Percentiles rank a stretch among this genome's conserved stretches.
These are phyloP conservation scores for Phialophora chinensis DNA, from an alignment of 2,329 filamentous ascomycete species.

Conservation along the genomic window DNA sequence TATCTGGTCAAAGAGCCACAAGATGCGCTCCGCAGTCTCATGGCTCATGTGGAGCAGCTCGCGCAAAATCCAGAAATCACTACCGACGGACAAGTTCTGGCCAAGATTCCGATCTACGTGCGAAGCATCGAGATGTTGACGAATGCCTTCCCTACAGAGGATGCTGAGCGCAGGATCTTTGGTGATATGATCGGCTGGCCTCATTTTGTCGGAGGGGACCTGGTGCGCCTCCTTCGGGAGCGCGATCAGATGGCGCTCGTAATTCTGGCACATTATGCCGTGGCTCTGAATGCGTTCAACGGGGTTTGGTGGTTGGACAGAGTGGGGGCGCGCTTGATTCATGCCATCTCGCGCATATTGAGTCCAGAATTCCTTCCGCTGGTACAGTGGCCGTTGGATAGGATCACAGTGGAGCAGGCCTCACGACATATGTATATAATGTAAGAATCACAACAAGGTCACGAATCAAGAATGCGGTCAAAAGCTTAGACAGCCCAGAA, in stretches of 20 bases:
- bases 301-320: conserved; percentile 13
- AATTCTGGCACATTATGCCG: conserved; percentile 13
- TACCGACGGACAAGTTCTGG: neutral
- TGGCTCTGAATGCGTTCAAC: conserved; percentile 9
- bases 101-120: conserved; percentile 6
- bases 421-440: conserved; percentile 10
- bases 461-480: neutral
- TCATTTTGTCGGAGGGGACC: conserved; percentile 9
- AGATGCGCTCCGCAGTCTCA: conserved; percentile 2
- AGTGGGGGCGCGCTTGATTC: conserved; percentile 9
- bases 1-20: conserved; percentile 5
- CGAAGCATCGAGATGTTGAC: conserved; percentile 19
- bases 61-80: neutral
- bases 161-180: conserved; percentile 10
- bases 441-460: neutral
- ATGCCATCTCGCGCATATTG: conserved; percentile 2
- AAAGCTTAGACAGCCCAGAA: neutral
- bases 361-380: neutral
- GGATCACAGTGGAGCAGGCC: neutral
- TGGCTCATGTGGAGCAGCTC: conserved; percentile 1
- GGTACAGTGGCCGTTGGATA: conserved; percentile 9
- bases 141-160: conserved; percentile 9
- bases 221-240: conserved; percentile 13
- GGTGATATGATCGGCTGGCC: conserved; percentile 19
- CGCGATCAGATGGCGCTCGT: conserved; percentile 16